Conservation (phyloP, 148 eudicot genomes). For the Hydrangea macrophylla region DNA sequence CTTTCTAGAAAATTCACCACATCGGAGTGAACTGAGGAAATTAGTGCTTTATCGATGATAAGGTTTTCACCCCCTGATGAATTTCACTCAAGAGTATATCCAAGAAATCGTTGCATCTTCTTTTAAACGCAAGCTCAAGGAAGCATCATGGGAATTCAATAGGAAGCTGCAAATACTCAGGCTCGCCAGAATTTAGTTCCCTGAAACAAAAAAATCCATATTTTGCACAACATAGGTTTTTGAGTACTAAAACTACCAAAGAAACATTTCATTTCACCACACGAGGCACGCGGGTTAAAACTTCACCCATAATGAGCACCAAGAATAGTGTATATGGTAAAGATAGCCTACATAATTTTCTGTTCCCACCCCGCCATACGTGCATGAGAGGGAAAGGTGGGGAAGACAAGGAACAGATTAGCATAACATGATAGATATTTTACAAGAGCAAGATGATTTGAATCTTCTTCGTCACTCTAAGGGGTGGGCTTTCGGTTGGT, state of each 20-base stretch:
- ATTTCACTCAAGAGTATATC: neutral
- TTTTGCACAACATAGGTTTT: neutral
- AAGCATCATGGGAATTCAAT: neutral
- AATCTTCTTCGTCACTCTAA: too few relatives aligned
- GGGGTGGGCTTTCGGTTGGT: too few relatives aligned
- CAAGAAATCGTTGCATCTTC: neutral
- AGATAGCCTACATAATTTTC: too few relatives aligned
- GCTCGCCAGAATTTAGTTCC: neutral
- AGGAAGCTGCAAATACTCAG: constrained; percentile 6
- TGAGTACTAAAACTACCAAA: neutral
- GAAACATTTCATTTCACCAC: neutral
- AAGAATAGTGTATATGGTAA: neutral
- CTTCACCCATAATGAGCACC: neutral
- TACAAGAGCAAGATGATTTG: neutral
- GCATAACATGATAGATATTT: neutral
- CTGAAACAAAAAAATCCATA: neutral
- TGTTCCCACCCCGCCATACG: too few relatives aligned
- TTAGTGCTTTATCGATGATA: neutral
- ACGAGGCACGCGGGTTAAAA: neutral
- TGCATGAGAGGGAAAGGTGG: too few relatives aligned
- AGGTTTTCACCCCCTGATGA: neutral
- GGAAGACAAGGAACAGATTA: too few relatives aligned
- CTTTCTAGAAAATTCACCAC: neutral
- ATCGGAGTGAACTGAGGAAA: neutral
- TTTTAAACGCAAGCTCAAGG: neutral